Evolutionary conservation across 2,329 filamentous ascomycete species (phyloP), one percentile per base, ranked within the genome.

Genomic region (Xylaria arbuscula): DNA sequence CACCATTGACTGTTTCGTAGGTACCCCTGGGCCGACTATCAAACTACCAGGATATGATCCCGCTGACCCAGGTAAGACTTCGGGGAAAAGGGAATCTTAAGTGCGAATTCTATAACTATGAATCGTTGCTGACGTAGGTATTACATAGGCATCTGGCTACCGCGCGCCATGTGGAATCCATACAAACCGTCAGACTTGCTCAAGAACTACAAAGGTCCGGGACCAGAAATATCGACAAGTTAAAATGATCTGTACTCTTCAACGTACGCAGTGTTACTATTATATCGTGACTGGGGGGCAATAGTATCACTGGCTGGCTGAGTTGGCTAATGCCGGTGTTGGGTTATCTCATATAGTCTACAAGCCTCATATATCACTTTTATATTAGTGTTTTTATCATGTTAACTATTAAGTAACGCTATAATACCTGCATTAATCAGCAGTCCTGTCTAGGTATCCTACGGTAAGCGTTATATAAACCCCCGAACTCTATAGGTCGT

Each of bases 191-290:
- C 51, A 13, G 61, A 64, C 9, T 34, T 64, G 17, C 51, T 64
- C 40, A 64, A 64, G 51, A 64, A 54, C 13, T 64, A 64, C 51
- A 50, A 64, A 24, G 61, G 61, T 17, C 61, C 61, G 24, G 51
- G 61, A 15, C 61, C 61, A 11, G 38, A 64, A 32, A 50, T 48
- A 28, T 57, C 50, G 61, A 64, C 51, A 9, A 51, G 61, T 34
- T 64, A 38, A 64, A 48, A 60, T 60, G 57, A 59, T 4, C 10
- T 47, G 28, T 50, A 36, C 42, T 32, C n/a, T 11, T 50, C 32
- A 34, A 34, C 11, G 13, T 2, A 50, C 10, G 11, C 45, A 15
- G 24, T 17, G 32, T 38, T 24, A 32, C 24, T 36, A 28, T 50
- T 38, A 19, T 28, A 10, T 19, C 34, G 22, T 38, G 34, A 19